Evolutionary conservation across 768 basidiomycete species (phyloP).

Genomic region (Hortiboletus campestris): DNA sequence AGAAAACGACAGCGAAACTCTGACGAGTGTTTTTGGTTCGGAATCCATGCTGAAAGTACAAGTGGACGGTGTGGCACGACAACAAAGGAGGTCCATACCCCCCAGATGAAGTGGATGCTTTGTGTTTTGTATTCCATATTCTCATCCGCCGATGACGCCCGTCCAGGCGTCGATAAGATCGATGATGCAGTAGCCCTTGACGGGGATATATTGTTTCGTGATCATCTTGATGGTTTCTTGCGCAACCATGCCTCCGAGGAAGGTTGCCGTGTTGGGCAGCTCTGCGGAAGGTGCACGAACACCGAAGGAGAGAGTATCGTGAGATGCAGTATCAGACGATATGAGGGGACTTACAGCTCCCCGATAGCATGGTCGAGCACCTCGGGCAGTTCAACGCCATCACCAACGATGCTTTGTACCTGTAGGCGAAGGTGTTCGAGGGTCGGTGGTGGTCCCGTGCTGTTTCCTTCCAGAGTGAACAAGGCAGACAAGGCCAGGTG

Average conservation of each 20-base stretch:
- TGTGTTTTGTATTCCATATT: background rate
- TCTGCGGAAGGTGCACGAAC: constrained; percentile 79
- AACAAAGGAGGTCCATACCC: no score
- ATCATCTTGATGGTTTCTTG: constrained; percentile 98
- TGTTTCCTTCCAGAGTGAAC: constrained; percentile 27
- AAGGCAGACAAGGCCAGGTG: constrained; percentile 76
- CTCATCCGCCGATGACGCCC: constrained; percentile 42
- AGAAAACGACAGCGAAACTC: no score
- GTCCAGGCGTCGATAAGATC: constrained; percentile 87
- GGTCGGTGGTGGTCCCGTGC: constrained; percentile 38
- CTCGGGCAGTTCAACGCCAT: constrained; percentile 49
- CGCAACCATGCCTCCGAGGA: constrained; percentile 90
- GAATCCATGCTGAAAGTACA: background rate
- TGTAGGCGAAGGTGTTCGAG: constrained; percentile 52
- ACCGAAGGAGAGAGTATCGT: constrained; percentile 35
- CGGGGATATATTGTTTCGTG: constrained; percentile 92
- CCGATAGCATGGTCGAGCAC: constrained; percentile 61
- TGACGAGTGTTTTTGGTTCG: no score
- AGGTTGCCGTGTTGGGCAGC: constrained; percentile 89
- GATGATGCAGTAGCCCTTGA: constrained; percentile 79
- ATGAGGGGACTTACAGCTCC: constrained; percentile 61
- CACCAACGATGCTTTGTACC: constrained; percentile 50
- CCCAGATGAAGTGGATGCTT: background rate
- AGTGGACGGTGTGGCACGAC: background rate
- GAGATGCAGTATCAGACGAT: background rate